Conservation (phyloP, 164 flowering plant genomes). For the Vitis riparia region DNA sequence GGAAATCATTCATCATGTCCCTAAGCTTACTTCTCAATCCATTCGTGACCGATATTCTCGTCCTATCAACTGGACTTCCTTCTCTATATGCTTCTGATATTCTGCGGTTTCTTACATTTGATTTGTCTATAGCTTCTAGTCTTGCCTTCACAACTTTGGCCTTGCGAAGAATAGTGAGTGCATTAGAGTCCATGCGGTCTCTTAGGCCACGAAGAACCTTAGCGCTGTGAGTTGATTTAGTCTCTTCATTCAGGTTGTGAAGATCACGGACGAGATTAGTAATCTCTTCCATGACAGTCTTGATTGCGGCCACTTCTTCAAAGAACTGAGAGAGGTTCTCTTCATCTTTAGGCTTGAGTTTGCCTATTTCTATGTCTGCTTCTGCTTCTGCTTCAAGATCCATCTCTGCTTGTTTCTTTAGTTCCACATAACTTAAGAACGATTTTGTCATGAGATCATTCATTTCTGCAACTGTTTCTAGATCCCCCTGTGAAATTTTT, state of each 20-base stretch:
- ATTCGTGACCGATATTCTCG: slow-evolving; percentile 55
- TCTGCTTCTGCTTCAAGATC: slow-evolving; percentile 56
- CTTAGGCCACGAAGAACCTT: slow-evolving; percentile 66
- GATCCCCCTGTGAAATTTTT: slow-evolving; percentile 16
- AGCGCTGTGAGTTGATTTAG: slow-evolving; percentile 60
- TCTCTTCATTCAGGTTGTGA: slow-evolving; percentile 56
- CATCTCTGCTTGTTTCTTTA: slow-evolving; percentile 75
- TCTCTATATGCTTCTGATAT: slow-evolving; percentile 31
- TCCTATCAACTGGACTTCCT: slow-evolving; percentile 61
- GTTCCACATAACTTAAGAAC: slow-evolving; percentile 73
- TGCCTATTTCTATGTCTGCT: slow-evolving; percentile 40
- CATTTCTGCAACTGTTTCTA: slow-evolving; percentile 49
- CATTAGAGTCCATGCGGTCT: slow-evolving; percentile 72
- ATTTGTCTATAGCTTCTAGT: slow-evolving; percentile 56
- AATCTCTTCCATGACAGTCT: slow-evolving; percentile 65
- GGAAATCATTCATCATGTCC: slow-evolving; percentile 68
- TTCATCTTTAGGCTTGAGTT: slow-evolving; percentile 46
- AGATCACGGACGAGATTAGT: slow-evolving; percentile 54
- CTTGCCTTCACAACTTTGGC: slow-evolving; percentile 55
- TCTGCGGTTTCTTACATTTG: slow-evolving; percentile 43
- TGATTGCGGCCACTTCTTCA: slow-evolving; percentile 51
- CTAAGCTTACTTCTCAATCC: slow-evolving; percentile 61
- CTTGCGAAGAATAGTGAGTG: slow-evolving; percentile 53
- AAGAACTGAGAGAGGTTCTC: slow-evolving; percentile 62
- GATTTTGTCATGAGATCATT: slow-evolving; percentile 92